These are phyloP conservation scores for Dentipellis fragilis DNA, from an alignment of 768 basidiomycete genomes.

Conservation along the genomic window DNA sequence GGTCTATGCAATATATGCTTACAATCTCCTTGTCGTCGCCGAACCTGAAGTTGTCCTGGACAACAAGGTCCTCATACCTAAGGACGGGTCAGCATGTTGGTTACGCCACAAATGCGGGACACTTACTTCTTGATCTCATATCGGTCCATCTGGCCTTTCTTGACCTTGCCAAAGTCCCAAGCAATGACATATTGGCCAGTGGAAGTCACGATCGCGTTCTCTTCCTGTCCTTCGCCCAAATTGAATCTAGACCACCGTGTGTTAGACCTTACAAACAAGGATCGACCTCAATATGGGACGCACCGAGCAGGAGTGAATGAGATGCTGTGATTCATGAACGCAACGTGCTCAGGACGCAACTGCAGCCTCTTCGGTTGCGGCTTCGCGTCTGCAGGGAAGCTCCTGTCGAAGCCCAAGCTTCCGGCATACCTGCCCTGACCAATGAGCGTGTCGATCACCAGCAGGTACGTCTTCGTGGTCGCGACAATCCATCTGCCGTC, in stretches of 20 bases:
- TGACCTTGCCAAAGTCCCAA: conserved; percentile 96
- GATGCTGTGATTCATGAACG: conserved; percentile 84
- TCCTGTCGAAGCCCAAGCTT: conserved; percentile 81
- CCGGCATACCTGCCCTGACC: conserved; percentile 83
- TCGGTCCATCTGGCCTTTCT: conserved; percentile 81
- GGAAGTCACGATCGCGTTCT: conserved; percentile 93
- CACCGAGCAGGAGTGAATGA: conserved; percentile 92
- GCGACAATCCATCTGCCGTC: conserved; percentile 93
- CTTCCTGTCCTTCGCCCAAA: conserved; percentile 75
- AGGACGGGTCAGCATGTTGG: not conserved
- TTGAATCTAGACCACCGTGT: conserved; percentile 61
- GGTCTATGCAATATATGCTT: conserved; percentile 21
- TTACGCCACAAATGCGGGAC: not conserved
- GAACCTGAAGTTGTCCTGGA: conserved; percentile 97
- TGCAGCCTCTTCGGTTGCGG: conserved; percentile 84
- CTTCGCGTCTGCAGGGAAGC: conserved; percentile 91
- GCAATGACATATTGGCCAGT: conserved; percentile 88
- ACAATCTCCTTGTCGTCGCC: conserved; percentile 96
- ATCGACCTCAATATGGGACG: conserved; percentile 8
- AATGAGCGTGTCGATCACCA: conserved; percentile 92
- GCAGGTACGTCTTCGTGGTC: conserved; percentile 87
- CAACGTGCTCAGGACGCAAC: conserved; percentile 83
- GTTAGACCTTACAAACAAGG: not conserved
- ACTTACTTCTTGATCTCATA: conserved; percentile 85
- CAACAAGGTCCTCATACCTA: conserved; percentile 83